A percentile compares a stretch with the other conserved stretches of the same genome.
These are phyloP conservation scores for Endoconidiophora polonica DNA, from an alignment of 2,329 filamentous ascomycete species.

Conservation along the genomic window DNA sequence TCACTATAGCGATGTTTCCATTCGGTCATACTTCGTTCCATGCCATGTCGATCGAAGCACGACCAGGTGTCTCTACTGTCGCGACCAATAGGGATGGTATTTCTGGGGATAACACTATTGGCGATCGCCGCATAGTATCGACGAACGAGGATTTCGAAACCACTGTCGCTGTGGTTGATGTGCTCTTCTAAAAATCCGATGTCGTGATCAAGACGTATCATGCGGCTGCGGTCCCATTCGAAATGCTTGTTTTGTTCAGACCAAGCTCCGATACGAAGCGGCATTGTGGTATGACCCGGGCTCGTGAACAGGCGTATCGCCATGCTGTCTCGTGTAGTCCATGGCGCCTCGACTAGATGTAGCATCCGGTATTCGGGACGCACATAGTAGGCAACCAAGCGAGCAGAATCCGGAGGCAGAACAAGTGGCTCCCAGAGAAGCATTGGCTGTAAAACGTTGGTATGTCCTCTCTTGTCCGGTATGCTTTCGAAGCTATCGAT, in stretches of 20 bases:
- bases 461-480: slow-evolving; percentile 3
- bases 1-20: slow-evolving; percentile 16
- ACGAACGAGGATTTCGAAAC: slow-evolving; percentile 15
- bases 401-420: not conserved
- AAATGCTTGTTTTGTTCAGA: not conserved
- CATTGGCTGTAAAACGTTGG: slow-evolving; percentile 3
- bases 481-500: slow-evolving; percentile 1
- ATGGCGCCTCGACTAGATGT: not conserved
- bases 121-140: slow-evolving; percentile 17
- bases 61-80: slow-evolving; percentile 13
- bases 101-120: slow-evolving; percentile 2
- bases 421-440: slow-evolving; percentile 5
- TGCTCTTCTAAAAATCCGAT: slow-evolving; percentile 16
- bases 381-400: slow-evolving; percentile 5
- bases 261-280: not conserved
- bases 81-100: not conserved
- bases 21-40: not conserved
- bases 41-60: not conserved
- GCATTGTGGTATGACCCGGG: slow-evolving; percentile 1
- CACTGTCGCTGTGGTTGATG: slow-evolving; percentile 15
- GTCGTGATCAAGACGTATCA: slow-evolving; percentile 15
- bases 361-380: slow-evolving; percentile 2
- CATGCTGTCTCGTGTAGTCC: slow-evolving; percentile 1
- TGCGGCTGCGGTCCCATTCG: not conserved
- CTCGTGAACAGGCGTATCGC: slow-evolving; percentile 5